Conservation (phyloP, 148 eudicot species). For the Drosera capensis region DNA sequence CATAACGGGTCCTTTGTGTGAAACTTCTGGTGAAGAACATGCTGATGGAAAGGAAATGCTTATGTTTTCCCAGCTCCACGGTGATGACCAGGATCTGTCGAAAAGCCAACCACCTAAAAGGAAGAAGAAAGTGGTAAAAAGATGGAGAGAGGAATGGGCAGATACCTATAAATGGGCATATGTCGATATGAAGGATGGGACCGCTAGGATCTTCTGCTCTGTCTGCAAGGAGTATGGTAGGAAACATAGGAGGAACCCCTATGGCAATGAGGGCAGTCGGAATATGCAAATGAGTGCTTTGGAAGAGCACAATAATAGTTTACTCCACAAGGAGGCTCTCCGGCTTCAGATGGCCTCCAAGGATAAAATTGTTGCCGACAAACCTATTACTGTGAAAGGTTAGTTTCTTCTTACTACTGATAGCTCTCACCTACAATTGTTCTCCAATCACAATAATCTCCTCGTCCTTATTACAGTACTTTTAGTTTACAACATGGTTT, state of each 20-base stretch:
- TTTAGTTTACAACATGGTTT: too few relatives aligned
- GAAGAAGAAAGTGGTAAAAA: constrained; percentile 93
- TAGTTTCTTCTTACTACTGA: constrained; percentile 7
- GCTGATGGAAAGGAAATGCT: constrained; percentile 63
- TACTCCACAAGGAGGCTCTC: constrained; percentile 93
- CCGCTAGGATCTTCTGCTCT: constrained; percentile 89
- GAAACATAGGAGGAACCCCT: constrained; percentile 91
- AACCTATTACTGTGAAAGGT: constrained; percentile 92
- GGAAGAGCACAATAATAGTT: constrained; percentile 95
- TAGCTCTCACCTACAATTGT: too few relatives aligned
- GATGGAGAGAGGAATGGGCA: constrained; percentile 99
- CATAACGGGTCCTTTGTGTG: constrained; percentile 42
- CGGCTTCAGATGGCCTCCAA: constrained; percentile 93
- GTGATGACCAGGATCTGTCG: constrained; percentile 68
- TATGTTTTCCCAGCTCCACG: constrained; percentile 37
- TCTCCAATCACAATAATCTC: too few relatives aligned
- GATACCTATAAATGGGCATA: constrained; percentile 99
- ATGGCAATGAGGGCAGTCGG: constrained; percentile 98
- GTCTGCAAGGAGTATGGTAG: constrained; percentile 95
- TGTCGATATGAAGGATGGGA: constrained; percentile 89
- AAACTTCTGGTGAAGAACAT: constrained; percentile 59
- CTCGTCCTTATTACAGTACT: too few relatives aligned
- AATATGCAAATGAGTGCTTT: constrained; percentile 99
- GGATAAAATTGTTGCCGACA: constrained; percentile 71
- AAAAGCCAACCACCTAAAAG: constrained; percentile 58